Conservation (phyloP, 805 yeast genomes). For the Scheffersomyces coipomensis region DNA sequence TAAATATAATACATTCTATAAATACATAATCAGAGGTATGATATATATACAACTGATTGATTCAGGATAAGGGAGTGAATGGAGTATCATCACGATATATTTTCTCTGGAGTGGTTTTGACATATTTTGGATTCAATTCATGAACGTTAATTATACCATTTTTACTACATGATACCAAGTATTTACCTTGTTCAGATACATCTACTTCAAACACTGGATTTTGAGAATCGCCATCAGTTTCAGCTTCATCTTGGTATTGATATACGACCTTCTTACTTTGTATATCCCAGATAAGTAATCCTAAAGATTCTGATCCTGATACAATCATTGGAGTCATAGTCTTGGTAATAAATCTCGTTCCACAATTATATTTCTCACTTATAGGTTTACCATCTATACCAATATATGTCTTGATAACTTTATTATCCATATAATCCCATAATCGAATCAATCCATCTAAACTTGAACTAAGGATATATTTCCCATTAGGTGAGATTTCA, state of each 20-base stretch:
- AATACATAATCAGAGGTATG: too few relatives aligned
- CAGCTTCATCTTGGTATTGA: conserved; percentile 12
- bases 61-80: background rate
- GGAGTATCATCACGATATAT: background rate
- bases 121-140: conserved; percentile 15
- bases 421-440: conserved; percentile 85
- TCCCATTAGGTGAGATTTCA: conserved; percentile 75
- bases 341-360: conserved; percentile 48
- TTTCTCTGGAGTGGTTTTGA: background rate
- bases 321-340: conserved; percentile 40
- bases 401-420: conserved; percentile 70
- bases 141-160: conserved; percentile 21
- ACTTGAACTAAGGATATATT: conserved; percentile 72
- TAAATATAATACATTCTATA: too few relatives aligned
- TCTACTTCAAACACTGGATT: conserved; percentile 45
- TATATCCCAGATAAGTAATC: conserved; percentile 63
- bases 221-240: conserved; percentile 2
- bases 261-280: conserved; percentile 53
- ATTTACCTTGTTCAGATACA: conserved; percentile 30
- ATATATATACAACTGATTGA: too few relatives aligned
- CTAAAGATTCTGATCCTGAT: conserved; percentile 61
- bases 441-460: conserved; percentile 75
- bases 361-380: conserved; percentile 53
- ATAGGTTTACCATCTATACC: conserved; percentile 31
- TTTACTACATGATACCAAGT: conserved; percentile 27